Evolutionary conservation across 2,329 filamentous ascomycete genomes (phyloP).

Genomic region (Curvularia eragrostidis): DNA sequence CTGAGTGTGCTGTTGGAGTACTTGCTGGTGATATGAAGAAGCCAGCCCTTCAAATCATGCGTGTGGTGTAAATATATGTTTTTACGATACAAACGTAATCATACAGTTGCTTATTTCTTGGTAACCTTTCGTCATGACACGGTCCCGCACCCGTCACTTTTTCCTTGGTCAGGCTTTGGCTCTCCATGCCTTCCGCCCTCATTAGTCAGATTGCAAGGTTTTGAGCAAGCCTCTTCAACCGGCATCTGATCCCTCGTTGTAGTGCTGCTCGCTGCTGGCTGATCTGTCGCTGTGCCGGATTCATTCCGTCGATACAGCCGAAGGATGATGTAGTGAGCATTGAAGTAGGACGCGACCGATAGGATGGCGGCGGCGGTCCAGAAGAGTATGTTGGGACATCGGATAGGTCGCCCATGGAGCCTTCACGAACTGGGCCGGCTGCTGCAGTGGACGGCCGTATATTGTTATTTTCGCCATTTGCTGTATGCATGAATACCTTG

Average conservation of each 20-base stretch:
- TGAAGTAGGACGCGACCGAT: constrained; percentile 42
- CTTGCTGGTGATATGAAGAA: not conserved
- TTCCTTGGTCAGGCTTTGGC: not conserved
- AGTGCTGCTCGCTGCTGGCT: constrained; percentile 35
- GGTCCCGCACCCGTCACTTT: not conserved
- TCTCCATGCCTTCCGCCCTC: not conserved
- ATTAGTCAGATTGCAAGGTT: constrained; percentile 26
- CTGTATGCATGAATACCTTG: constrained; percentile 18
- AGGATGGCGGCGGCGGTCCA: constrained; percentile 43
- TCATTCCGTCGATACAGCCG: constrained; percentile 46
- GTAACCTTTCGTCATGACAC: not conserved
- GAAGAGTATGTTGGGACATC: constrained; percentile 45
- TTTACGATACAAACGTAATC: not conserved
- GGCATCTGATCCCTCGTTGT: constrained; percentile 34
- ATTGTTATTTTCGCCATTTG: constrained; percentile 18
- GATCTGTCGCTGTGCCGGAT: constrained; percentile 32
- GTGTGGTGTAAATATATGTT: not conserved
- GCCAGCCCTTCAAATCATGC: constrained; percentile 3
- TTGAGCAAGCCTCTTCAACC: constrained; percentile 38
- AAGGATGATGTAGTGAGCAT: constrained; percentile 44
- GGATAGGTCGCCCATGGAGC: constrained; percentile 43
- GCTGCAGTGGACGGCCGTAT: constrained; percentile 25
- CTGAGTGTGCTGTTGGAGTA: not conserved
- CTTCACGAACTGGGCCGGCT: constrained; percentile 29
- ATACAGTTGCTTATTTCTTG: not conserved